phyloP scores from a whole-genome alignment of 2,329 filamentous ascomycete genomes.

The Nakataea oryzae region DNA sequence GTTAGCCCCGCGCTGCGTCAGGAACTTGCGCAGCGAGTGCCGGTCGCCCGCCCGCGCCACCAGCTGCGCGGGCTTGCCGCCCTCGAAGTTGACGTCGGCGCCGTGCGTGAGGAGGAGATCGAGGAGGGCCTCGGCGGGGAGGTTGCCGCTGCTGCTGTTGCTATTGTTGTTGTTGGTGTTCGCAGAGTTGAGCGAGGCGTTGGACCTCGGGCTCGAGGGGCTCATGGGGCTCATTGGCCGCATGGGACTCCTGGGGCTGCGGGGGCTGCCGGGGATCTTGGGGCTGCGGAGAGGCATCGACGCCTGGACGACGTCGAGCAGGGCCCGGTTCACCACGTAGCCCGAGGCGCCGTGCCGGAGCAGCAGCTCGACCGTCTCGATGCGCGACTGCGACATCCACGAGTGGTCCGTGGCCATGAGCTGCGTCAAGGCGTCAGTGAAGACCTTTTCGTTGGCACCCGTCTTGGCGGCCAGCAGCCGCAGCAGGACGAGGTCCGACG shows the following conservation, averaged over 20 bases:
- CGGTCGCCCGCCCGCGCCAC: conserved; percentile 41
- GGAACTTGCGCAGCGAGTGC: conserved; percentile 36
- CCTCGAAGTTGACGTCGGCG: conserved; percentile 35
- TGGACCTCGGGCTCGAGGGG: conserved; percentile 40
- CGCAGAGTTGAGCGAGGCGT: too few relatives aligned
- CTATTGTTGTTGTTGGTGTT: not conserved
- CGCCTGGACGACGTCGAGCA: conserved; percentile 39
- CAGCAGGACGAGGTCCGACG: conserved; percentile 10
- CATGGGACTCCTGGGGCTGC: not conserved
- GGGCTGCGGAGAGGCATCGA: not conserved
- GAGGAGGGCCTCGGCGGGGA: conserved; percentile 15
- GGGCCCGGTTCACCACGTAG: conserved; percentile 33
- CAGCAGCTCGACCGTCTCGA: conserved; percentile 13
- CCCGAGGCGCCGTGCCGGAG: conserved; percentile 34
- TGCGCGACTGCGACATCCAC: conserved; percentile 15
- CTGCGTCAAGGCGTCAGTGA: conserved; percentile 10
- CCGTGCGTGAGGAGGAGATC: conserved; percentile 27
- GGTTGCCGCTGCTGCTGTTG: conserved; percentile 1
- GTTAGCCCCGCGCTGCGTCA: conserved; percentile 36
- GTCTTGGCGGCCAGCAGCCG: conserved; percentile 10
- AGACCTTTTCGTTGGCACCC: conserved; percentile 8
- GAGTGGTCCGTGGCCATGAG: conserved; percentile 11
- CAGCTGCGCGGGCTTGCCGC: conserved; percentile 42
- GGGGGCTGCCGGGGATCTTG: not conserved
- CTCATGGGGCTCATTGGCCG: conserved; percentile 13